phyloP scores from a whole-genome alignment of 257 asterid genomes.

The Phtheirospermum japonicum region DNA sequence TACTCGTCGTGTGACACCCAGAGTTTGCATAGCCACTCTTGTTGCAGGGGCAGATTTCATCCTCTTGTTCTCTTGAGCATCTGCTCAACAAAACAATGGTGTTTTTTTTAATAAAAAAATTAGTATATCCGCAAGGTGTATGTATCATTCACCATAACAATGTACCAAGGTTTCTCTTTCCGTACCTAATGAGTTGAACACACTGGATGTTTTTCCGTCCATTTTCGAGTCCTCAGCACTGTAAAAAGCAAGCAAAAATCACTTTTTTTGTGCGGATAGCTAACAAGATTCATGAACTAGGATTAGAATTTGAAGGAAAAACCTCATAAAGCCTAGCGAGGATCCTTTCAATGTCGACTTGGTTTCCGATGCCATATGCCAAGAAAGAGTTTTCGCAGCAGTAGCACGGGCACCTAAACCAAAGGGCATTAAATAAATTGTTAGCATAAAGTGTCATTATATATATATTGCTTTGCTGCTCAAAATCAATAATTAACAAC shows the following conservation, averaged over 20 bases:
- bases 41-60: slow-evolving; percentile 62
- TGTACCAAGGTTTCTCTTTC: slow-evolving; percentile 4
- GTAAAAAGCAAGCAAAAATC: slow-evolving; percentile 35
- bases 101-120: no score
- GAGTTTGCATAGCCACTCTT: slow-evolving; percentile 62
- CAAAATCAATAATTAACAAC: background rate
- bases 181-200: slow-evolving; percentile 53
- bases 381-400: slow-evolving; percentile 80
- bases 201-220: slow-evolving; percentile 38
- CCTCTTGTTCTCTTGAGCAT: slow-evolving; percentile 43
- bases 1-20: slow-evolving; percentile 71
- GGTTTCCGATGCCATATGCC: slow-evolving; percentile 98
- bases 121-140: background rate
- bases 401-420: slow-evolving; percentile 63
- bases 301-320: slow-evolving; percentile 26
- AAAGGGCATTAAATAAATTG: slow-evolving; percentile 12
- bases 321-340: slow-evolving; percentile 61
- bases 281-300: no score
- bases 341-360: slow-evolving; percentile 79
- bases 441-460: background rate
- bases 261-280: slow-evolving; percentile 25
- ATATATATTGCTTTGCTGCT: slow-evolving; percentile 3
- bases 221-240: slow-evolving; percentile 57
- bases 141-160: background rate
- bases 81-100: slow-evolving; percentile 32